A percentile compares a stretch with the other conserved stretches of the same genome.
These are phyloP conservation scores for Desmodesmus armatus DNA, from an alignment of 139 green algal genomes.

Conservation along the genomic window DNA sequence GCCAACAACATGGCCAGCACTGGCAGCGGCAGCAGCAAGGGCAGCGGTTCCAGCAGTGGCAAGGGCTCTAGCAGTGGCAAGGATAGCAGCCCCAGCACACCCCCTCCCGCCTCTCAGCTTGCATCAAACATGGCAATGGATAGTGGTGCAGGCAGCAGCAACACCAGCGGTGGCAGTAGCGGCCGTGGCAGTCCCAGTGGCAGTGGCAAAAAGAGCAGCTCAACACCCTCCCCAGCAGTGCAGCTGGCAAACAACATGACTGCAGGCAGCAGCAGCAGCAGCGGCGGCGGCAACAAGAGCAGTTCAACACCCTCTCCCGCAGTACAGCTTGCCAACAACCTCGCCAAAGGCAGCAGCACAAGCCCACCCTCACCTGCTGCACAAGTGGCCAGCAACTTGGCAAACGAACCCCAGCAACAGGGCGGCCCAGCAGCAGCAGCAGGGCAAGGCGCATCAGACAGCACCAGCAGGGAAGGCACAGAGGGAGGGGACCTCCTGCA, in stretches of 20 bases:
- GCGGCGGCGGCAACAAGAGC: background rate
- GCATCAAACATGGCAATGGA: background rate
- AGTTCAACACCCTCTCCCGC: background rate
- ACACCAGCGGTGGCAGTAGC: background rate
- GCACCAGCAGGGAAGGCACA: background rate
- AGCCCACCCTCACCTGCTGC: background rate
- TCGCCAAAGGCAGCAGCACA: constrained; percentile 16
- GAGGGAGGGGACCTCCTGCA: background rate
- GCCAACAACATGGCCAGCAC: constrained; percentile 16
- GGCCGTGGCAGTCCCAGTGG: background rate
- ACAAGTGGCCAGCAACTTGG: background rate
- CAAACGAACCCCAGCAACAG: too few relatives aligned
- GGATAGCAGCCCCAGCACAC: background rate
- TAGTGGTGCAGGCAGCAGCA: background rate
- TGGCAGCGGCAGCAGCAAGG: constrained; percentile 14
- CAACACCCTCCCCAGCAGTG: constrained; percentile 15
- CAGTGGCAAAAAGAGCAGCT: background rate
- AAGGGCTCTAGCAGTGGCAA: background rate
- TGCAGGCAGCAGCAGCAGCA: constrained; percentile 29
- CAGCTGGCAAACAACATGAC: constrained; percentile 31
- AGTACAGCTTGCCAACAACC: background rate
- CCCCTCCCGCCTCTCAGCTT: background rate
- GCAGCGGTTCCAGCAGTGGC: background rate
- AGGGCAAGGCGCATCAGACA: background rate
- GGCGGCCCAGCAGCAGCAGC: constrained; percentile 10